Base-by-base conservation (phyloP, 768 basidiomycete species). In the Macrolepiota fuliginosa region DNA sequence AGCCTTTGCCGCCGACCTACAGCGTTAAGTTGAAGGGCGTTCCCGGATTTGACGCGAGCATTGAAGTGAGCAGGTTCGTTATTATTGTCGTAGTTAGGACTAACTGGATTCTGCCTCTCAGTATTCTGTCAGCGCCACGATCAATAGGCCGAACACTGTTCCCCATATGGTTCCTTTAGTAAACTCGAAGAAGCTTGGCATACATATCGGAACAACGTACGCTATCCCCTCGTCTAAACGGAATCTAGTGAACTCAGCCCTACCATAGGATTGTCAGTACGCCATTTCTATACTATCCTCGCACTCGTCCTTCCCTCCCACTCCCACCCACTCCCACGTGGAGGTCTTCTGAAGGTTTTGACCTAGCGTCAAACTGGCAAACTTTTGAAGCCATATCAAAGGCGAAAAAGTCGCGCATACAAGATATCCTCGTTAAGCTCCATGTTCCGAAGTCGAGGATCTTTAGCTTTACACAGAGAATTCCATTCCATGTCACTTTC, bases 1-100 rank as follows among this genome's bases (percentile, higher is more conserved):
- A 91, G 90, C 78, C 84, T 47, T 76, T 92, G 24, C 90, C 90
- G 22, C 91, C 90, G 0, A 89, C 84, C 12, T 87, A 85, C 63
- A 77, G 84, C 60, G 84, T 87, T 15, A 88, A 86, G 64, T 75
- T 92, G 17, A 81, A 83, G 12, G 90, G 90, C 2, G 70, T 91
- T 6, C 90, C 90, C 10, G 91, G 90, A 1, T 91, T 92, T 67
- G 76, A 78, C 15, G 89, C 90, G 13, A 81, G 72, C 6, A 83
- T 90, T 56, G 82, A 83, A 62, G 81, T 81, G 67, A 63, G 74
- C 62, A 25, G 5, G 9, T 45, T 29, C 27, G 17, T 17, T 17
- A 22, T 35, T 57, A 25, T 11, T 53, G 25, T 49, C 22, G 32
- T 9, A 39, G n/a, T 40, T 50, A 53, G 9, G 55, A n/a, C 10